Evolutionary conservation across 495 filamentous ascomycete genomes (phyloP).

Genomic region (Amphirosellinia nigrospora): DNA sequence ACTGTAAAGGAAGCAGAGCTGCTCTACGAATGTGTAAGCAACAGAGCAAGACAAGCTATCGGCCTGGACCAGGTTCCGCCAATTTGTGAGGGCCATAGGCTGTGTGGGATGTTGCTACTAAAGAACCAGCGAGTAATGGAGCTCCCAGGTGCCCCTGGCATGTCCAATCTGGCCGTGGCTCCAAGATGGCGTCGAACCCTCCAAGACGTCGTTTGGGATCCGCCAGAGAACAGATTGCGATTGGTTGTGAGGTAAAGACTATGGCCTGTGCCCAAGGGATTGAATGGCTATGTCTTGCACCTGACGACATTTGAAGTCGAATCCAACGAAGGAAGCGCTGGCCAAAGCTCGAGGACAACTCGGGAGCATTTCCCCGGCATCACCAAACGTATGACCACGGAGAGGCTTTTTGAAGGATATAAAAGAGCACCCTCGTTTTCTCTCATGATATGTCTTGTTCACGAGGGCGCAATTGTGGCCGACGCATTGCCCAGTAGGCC

Average conservation of each 20-base stretch:
- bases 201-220: conserved; percentile 40
- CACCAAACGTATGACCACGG: neutral
- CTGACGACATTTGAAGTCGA: neutral
- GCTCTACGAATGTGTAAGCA: conserved; percentile 68
- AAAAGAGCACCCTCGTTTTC: neutral
- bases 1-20: conserved; percentile 62
- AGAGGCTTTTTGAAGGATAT: no score
- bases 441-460: neutral
- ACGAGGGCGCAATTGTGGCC: neutral
- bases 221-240: conserved; percentile 31
- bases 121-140: conserved; percentile 23
- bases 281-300: neutral
- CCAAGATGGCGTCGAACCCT: conserved; percentile 30
- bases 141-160: conserved; percentile 24
- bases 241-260: conserved; percentile 32
- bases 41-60: conserved; percentile 58
- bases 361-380: neutral
- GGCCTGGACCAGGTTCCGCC: conserved; percentile 35
- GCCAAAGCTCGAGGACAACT: neutral
- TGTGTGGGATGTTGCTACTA: conserved; percentile 31
- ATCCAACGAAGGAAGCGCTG: neutral
- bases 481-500: neutral
- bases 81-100: conserved; percentile 24
- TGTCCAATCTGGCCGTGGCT: conserved; percentile 27
- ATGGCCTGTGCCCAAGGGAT: neutral